These are phyloP conservation scores for Peltaster fructicola DNA, from an alignment of 2,329 filamentous ascomycete genomes.

Conservation along the genomic window DNA sequence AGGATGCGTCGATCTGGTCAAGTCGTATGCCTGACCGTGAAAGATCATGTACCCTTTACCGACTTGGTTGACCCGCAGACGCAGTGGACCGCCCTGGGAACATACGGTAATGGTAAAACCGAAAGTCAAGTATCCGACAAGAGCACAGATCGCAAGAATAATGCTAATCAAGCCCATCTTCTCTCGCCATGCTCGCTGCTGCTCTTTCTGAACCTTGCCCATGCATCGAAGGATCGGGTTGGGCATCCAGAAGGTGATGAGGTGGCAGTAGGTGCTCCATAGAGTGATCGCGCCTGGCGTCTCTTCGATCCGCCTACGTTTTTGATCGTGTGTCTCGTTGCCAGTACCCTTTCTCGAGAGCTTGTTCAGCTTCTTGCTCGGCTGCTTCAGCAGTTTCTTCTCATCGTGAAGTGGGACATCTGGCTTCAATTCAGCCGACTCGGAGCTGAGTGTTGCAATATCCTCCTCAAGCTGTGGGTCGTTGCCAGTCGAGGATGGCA, in stretches of 20 bases:
- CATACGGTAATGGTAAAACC: conserved; percentile 88
- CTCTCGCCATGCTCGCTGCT: conserved; percentile 88
- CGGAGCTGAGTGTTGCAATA: conserved; percentile 39
- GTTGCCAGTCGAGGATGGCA: conserved; percentile 82
- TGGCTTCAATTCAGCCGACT: conserved; percentile 29
- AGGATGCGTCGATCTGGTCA: conserved; percentile 61
- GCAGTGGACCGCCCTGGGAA: conserved; percentile 43
- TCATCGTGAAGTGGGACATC: conserved; percentile 21
- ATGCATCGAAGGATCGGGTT: conserved; percentile 71
- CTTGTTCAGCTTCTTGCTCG: conserved; percentile 20
- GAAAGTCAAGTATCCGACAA: conserved; percentile 91
- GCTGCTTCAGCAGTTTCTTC: conserved; percentile 10
- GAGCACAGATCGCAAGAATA: conserved; percentile 69
- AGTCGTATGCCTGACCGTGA: conserved; percentile 77
- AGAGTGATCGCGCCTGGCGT: conserved; percentile 62
- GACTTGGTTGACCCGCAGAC: conserved; percentile 71
- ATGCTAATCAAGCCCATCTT: conserved; percentile 96
- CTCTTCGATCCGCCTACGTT: conserved; percentile 41
- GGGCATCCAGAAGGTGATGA: conserved; percentile 89
- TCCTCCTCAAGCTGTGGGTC: conserved; percentile 62
- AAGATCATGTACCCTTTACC: conserved; percentile 81
- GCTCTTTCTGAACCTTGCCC: conserved; percentile 67
- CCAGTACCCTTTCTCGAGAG: conserved; percentile 48
- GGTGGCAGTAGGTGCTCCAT: conserved; percentile 90
- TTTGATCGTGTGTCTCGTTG: conserved; percentile 38